Evolutionary conservation across 1,284 basidiomycete genomes (phyloP).

Genomic region (Crepidotus sp.): DNA sequence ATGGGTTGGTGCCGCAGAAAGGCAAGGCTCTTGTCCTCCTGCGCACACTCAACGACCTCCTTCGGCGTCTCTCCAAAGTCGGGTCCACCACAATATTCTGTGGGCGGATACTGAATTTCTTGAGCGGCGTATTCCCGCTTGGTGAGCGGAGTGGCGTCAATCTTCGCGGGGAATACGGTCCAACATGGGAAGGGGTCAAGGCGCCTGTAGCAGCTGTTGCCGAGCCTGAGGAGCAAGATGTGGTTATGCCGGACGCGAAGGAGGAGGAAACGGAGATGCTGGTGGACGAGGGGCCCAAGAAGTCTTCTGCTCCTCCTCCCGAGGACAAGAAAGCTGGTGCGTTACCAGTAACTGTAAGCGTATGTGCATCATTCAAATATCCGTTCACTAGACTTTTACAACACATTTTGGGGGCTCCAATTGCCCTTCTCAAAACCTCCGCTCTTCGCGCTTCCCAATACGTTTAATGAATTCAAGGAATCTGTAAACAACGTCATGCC

Average conservation of each 20-base stretch:
- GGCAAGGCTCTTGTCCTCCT: conserved; percentile 81
- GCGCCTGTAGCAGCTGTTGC: conserved; percentile 24
- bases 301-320: conserved; percentile 23
- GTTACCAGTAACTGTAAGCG: conserved; percentile 19
- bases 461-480: conserved; percentile 56
- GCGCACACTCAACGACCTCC: conserved; percentile 78
- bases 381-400: conserved; percentile 60
- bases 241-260: conserved; percentile 24
- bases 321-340: conserved; percentile 56
- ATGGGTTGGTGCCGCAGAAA: conserved; percentile 72
- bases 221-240: conserved; percentile 24
- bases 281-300: conserved; percentile 37
- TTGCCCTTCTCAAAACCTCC: conserved; percentile 67
- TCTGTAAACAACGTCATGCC: conserved; percentile 64
- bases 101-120: conserved; percentile 79
- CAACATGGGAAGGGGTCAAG: conserved; percentile 66
- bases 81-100: conserved; percentile 78
- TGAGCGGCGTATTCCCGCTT: conserved; percentile 79
- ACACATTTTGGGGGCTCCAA: conserved; percentile 80
- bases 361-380: conserved; percentile 5
- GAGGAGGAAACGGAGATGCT: conserved; percentile 22
- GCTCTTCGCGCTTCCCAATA: conserved; percentile 44
- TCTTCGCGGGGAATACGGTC: conserved; percentile 75
- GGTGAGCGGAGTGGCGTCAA: conserved; percentile 89
- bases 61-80: conserved; percentile 77